Conservation (phyloP, 805 yeast genomes). For the Sugiyamaella qingdaonensis region DNA sequence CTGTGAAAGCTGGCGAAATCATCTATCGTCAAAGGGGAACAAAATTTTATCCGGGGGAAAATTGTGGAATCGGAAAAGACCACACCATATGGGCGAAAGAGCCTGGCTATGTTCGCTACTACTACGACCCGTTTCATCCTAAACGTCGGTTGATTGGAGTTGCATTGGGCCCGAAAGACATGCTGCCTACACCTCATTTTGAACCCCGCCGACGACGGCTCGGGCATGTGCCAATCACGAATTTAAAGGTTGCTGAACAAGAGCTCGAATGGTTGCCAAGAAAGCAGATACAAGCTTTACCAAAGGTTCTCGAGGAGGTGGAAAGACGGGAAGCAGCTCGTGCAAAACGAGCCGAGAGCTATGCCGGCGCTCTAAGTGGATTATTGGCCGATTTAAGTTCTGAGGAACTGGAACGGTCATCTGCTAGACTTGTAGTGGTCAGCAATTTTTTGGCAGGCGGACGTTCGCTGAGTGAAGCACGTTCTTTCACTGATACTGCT, state of each 20-base stretch:
- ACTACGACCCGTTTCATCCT: conserved; percentile 95
- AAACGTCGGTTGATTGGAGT: conserved; percentile 86
- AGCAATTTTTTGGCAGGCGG: conserved; percentile 59
- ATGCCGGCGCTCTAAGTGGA: conserved; percentile 32
- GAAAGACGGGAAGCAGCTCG: conserved; percentile 42
- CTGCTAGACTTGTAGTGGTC: conserved; percentile 50
- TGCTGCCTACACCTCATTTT: conserved; percentile 85
- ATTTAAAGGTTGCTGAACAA: conserved; percentile 46
- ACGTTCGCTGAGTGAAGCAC: conserved; percentile 51
- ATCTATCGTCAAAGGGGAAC: conserved; percentile 95
- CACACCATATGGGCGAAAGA: conserved; percentile 88
- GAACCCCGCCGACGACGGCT: conserved; percentile 84
- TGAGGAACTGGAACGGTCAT: conserved; percentile 37
- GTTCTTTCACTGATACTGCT: conserved; percentile 52
- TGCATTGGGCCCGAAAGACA: conserved; percentile 58
- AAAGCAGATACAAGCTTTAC: conserved; percentile 58
- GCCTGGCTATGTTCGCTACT: conserved; percentile 89
- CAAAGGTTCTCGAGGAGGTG: conserved; percentile 42
- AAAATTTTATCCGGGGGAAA: conserved; percentile 89
- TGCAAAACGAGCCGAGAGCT: conserved; percentile 28
- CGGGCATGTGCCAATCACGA: conserved; percentile 57
- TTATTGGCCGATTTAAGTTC: conserved; percentile 28
- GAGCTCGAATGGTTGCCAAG: conserved; percentile 64
- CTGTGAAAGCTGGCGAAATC: conserved; percentile 78
- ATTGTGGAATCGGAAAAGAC: conserved; percentile 78